Percentiles rank a stretch among this genome's conserved stretches.
Conservation (phyloP, 768 basidiomycete species). For the Auricularia auricula-judae region DNA sequence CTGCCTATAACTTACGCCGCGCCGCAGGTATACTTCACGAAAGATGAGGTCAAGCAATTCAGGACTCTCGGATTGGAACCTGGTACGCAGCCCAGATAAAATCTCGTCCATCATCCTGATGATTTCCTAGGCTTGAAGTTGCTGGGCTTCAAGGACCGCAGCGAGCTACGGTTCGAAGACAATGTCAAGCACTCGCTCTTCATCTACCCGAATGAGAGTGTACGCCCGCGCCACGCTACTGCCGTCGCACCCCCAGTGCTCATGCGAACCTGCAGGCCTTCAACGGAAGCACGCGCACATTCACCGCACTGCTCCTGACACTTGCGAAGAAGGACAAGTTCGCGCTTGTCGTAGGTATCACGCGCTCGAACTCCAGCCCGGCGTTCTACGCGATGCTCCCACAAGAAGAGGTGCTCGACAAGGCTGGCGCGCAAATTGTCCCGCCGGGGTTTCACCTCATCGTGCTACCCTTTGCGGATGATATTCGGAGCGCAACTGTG, state of each 20-base stretch:
- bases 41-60: constrained; percentile 74
- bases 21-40: constrained; percentile 66
- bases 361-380: constrained; percentile 63
- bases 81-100: constrained; percentile 32
- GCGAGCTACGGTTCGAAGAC: constrained; percentile 68
- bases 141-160: constrained; percentile 78
- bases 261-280: constrained; percentile 36
- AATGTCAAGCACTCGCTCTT: constrained; percentile 88
- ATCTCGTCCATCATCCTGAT: not conserved
- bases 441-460: constrained; percentile 91
- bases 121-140: constrained; percentile 61
- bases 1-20: constrained; percentile 1
- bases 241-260: too few species aligned
- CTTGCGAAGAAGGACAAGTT: constrained; percentile 75
- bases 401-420: constrained; percentile 65
- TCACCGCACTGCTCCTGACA: constrained; percentile 74
- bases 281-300: constrained; percentile 87
- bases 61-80: constrained; percentile 72
- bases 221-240: constrained; percentile 20
- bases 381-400: constrained; percentile 78
- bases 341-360: constrained; percentile 61
- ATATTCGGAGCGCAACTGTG: constrained; percentile 72
- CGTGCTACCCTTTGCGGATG: constrained; percentile 89
- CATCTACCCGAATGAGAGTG: constrained; percentile 86
- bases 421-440: constrained; percentile 58